phyloP scores from a whole-genome alignment of 179 eudicot genomes.

The Dionaea muscipula region DNA sequence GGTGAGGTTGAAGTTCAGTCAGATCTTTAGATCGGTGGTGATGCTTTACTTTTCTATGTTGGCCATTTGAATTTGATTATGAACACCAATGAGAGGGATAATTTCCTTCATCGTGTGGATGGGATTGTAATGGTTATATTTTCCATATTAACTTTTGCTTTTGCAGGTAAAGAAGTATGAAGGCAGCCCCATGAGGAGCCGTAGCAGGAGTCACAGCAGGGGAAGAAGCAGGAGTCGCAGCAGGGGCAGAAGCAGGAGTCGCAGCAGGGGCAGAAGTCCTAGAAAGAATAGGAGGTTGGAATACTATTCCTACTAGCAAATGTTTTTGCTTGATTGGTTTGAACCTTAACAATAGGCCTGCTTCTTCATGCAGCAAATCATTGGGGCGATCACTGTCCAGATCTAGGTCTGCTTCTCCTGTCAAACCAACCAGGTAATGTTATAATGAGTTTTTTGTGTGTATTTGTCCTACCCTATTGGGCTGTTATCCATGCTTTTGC shows the following conservation, averaged over 20 bases:
- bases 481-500: conserved; percentile 1
- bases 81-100: too few relatives aligned
- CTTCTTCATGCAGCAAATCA: conserved; percentile 47
- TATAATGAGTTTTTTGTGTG: neutral
- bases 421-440: conserved; percentile 53
- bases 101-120: neutral
- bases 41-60: too few relatives aligned
- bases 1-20: too few relatives aligned
- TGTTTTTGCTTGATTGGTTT: too few relatives aligned
- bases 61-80: too few relatives aligned
- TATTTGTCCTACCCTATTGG: neutral
- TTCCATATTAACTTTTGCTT: neutral
- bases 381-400: conserved; percentile 56
- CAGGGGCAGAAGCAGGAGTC: conserved; percentile 32
- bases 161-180: conserved; percentile 43
- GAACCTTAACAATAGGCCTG: neutral
- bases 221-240: conserved; percentile 34
- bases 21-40: too few relatives aligned
- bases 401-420: conserved; percentile 76
- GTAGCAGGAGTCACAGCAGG: conserved; percentile 53
- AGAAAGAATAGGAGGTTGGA: conserved; percentile 56
- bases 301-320: conserved; percentile 1
- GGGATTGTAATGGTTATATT: neutral
- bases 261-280: conserved; percentile 61
- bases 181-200: conserved; percentile 52